A percentile compares a stretch with the other conserved stretches of the same genome.
Conservation (phyloP, 2,329 filamentous ascomycete species). For the Aspergillus sp. region DNA sequence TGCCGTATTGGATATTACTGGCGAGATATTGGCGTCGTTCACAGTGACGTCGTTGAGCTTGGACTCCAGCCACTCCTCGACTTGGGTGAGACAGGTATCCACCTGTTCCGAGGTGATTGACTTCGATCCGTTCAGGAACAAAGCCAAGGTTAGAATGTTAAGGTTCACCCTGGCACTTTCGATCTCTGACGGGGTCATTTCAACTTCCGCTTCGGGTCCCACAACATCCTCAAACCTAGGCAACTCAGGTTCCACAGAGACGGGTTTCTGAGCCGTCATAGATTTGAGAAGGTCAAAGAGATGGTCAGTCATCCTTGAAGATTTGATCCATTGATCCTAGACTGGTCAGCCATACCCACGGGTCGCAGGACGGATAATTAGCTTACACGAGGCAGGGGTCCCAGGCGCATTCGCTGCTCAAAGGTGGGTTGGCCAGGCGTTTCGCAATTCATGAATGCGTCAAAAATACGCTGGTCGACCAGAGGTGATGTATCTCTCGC, state of each 20-base stretch:
- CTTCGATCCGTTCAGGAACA: slow-evolving; percentile 38
- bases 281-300: slow-evolving; percentile 38
- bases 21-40: slow-evolving; percentile 22
- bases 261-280: slow-evolving; percentile 34
- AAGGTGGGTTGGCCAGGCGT: slow-evolving; percentile 34
- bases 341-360: slow-evolving; percentile 21
- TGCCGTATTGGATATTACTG: slow-evolving; percentile 26
- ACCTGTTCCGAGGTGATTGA: slow-evolving; percentile 30
- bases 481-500: slow-evolving; percentile 32
- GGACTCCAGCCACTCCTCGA: slow-evolving; percentile 35
- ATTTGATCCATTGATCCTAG: slow-evolving; percentile 41
- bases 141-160: slow-evolving; percentile 35
- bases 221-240: slow-evolving; percentile 30
- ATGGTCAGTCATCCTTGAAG: slow-evolving; percentile 35
- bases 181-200: slow-evolving; percentile 41
- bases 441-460: slow-evolving; percentile 46
- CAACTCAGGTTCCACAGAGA: slow-evolving; percentile 29
- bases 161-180: slow-evolving; percentile 36
- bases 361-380: neutral
- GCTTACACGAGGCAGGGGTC: slow-evolving; percentile 42
- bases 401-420: slow-evolving; percentile 41
- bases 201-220: slow-evolving; percentile 26
- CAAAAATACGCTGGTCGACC: slow-evolving; percentile 40
- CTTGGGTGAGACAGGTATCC: slow-evolving; percentile 29
- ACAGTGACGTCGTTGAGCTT: slow-evolving; percentile 27